Conservation (phyloP, 441 rosid species). For the Manihot esculenta region DNA sequence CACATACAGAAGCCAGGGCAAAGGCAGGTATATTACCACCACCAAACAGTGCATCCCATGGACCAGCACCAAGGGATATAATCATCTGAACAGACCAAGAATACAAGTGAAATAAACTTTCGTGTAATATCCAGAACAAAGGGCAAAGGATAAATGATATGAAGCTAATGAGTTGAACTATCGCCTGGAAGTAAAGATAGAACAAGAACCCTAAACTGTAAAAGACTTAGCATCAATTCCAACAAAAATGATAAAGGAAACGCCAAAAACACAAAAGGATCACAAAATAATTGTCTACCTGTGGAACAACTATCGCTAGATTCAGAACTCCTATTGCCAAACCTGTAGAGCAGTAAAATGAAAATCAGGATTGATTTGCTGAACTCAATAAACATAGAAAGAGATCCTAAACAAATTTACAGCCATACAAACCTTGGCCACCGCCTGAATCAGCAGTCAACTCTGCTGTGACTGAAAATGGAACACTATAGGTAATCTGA, state of each 20-base stretch:
- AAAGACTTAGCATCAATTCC: not conserved
- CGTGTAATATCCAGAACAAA: not conserved
- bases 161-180: not conserved
- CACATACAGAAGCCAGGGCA: conserved; percentile 64
- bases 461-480: conserved; percentile 91
- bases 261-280: conserved; percentile 4
- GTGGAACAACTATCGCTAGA: conserved; percentile 95
- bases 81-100: conserved; percentile 55
- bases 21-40: conserved; percentile 99
- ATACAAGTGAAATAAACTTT: conserved; percentile 22
- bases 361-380: conserved; percentile 8
- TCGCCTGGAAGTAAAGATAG: not conserved
- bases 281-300: conserved; percentile 37
- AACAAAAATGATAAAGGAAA: not conserved
- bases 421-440: conserved; percentile 70
- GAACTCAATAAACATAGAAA: conserved; percentile 15
- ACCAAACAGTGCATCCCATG: conserved; percentile 95
- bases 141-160: not conserved
- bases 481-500: conserved; percentile 94
- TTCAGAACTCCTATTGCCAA: conserved; percentile 95
- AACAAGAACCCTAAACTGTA: not conserved
- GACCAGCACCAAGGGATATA: conserved; percentile 88
- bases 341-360: conserved; percentile 44
- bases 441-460: conserved; percentile 96
- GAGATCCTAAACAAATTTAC: conserved; percentile 12